Evolutionary conservation across 257 asterid genomes (phyloP).

Genomic region (Echium plantagineum): DNA sequence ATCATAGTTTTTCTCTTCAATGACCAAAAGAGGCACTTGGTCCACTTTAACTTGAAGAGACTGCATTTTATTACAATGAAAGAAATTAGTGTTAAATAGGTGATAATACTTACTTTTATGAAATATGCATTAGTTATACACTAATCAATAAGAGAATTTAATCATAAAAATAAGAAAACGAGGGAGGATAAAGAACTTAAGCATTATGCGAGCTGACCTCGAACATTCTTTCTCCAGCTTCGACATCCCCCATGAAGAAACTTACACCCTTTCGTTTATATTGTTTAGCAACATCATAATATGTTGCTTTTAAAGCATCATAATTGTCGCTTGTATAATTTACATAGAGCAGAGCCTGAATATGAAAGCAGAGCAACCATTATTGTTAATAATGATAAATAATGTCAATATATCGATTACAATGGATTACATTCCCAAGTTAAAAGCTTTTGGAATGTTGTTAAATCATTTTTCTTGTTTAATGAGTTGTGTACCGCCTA

Average conservation of each 20-base stretch:
- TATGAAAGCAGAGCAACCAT: conserved; percentile 6
- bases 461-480: too few relatives aligned
- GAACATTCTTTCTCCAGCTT: conserved; percentile 83
- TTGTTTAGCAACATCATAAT: conserved; percentile 57
- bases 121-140: too few relatives aligned
- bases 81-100: too few relatives aligned
- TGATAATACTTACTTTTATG: too few relatives aligned
- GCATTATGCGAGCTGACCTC: conserved; percentile 39
- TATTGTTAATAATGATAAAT: too few relatives aligned
- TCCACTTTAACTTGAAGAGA: conserved; percentile 76
- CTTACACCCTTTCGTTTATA: conserved; percentile 54
- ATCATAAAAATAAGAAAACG: too few relatives aligned
- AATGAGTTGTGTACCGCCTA: too few relatives aligned
- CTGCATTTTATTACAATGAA: conserved; percentile 27
- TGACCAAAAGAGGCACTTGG: conserved; percentile 69
- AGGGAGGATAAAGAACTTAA: too few relatives aligned
- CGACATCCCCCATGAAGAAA: conserved; percentile 79
- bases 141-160: too few relatives aligned
- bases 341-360: conserved; percentile 76
- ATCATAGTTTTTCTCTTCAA: conserved; percentile 35
- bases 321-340: conserved; percentile 44
- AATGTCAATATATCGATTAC: too few relatives aligned
- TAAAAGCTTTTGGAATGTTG: too few relatives aligned
- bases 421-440: too few relatives aligned
- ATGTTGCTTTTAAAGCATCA: conserved; percentile 65